phyloP scores from a whole-genome alignment of 257 asterid species.

The Solanum corneliomulleri region DNA sequence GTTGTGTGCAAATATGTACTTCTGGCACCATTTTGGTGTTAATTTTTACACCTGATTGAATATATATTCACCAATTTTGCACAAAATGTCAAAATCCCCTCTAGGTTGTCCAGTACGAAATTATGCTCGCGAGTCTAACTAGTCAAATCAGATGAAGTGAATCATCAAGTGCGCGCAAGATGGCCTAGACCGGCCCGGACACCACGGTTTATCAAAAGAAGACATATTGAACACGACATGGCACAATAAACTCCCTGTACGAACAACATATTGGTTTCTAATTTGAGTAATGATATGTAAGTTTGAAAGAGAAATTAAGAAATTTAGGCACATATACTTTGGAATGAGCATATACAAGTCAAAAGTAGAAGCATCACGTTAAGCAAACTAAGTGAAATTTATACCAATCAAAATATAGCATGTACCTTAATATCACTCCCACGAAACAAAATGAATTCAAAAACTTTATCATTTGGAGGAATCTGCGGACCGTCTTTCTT shows the following conservation, averaged over 20 bases:
- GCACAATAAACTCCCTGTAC: background rate
- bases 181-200: background rate
- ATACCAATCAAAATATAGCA: background rate
- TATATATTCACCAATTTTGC: background rate
- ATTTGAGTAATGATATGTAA: background rate
- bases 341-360: background rate
- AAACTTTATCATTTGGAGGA: slow-evolving; percentile 59
- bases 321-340: background rate
- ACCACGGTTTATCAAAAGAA: background rate
- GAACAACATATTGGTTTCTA: background rate
- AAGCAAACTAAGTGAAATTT: background rate
- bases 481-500: slow-evolving; percentile 58
- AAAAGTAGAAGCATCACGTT: background rate
- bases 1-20: background rate
- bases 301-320: background rate
- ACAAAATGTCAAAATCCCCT: background rate
- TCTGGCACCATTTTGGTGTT: background rate
- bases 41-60: background rate
- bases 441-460: slow-evolving; percentile 66
- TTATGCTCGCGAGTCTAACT: background rate
- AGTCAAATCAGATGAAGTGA: background rate
- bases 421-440: slow-evolving; percentile 75
- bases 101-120: background rate
- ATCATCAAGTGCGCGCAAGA: background rate
- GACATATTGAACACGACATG: background rate